A percentile compares a stretch with the other conserved stretches of the same genome.
Conservation (phyloP, 208 protist genomes). For the Leptomonas seymouri region DNA sequence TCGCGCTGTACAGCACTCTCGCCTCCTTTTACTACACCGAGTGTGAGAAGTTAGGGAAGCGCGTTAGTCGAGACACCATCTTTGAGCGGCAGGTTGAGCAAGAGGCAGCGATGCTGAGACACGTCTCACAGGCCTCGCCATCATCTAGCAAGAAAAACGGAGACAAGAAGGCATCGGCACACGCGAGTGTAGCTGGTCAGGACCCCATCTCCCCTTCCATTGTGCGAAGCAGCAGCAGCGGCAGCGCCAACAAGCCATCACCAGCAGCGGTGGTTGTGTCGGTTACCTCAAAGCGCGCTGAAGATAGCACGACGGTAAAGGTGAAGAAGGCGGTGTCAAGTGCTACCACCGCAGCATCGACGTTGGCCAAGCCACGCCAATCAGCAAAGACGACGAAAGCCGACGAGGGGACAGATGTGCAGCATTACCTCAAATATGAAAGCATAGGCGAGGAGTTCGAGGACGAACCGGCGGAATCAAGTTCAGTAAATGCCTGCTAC, state of each 20-base stretch:
- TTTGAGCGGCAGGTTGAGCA: constrained; percentile 49
- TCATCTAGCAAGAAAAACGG: not conserved
- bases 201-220: not conserved
- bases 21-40: constrained; percentile 84
- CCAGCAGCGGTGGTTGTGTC: constrained; percentile 14
- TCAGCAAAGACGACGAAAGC: not conserved
- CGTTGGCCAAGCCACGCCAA: not conserved
- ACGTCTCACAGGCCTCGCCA: constrained; percentile 16
- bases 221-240: not conserved
- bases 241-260: not conserved
- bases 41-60: constrained; percentile 85
- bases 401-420: not conserved
- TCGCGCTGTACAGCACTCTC: constrained; percentile 75
- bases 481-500: not conserved
- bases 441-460: constrained; percentile 19
- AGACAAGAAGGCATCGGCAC: constrained; percentile 13
- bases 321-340: not conserved
- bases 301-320: not conserved
- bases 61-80: constrained; percentile 65
- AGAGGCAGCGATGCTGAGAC: constrained; percentile 53
- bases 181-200: not conserved
- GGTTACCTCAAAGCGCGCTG: constrained; percentile 7
- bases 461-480: not conserved
- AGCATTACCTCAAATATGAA: constrained; percentile 32
- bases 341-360: not conserved